Conservation (phyloP, 2,329 filamentous ascomycete genomes). For the Thielaviopsis euricoi region DNA sequence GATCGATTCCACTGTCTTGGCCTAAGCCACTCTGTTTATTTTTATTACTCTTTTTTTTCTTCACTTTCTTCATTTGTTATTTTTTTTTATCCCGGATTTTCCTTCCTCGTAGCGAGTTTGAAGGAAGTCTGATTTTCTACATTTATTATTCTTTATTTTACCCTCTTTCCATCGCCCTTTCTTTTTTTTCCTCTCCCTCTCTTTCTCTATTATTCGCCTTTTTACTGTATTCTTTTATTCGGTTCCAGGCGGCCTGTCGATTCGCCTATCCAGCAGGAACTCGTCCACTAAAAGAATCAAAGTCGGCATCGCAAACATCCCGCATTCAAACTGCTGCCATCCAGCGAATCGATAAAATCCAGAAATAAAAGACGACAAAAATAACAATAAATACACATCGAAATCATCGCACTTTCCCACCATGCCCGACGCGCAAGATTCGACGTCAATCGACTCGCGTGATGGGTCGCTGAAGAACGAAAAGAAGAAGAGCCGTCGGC, state of each 20-base stretch:
- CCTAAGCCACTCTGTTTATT: not conserved
- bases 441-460: slow-evolving; percentile 37
- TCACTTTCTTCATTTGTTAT: not conserved
- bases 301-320: not conserved
- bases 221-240: not conserved
- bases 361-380: not conserved
- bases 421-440: slow-evolving; percentile 27
- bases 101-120: not conserved
- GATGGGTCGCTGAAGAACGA: slow-evolving; percentile 40
- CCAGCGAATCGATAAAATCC: not conserved
- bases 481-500: slow-evolving; percentile 81
- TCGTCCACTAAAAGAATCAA: not conserved
- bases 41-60: not conserved
- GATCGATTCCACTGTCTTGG: not conserved
- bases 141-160: not conserved
- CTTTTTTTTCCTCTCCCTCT: no score
- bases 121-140: not conserved
- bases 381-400: no score
- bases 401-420: not conserved
- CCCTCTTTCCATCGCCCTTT: not conserved
- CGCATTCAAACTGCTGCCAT: not conserved
- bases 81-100: not conserved
- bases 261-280: not conserved
- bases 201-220: not conserved
- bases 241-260: not conserved